Base-by-base conservation (phyloP, 805 yeast genomes). In the Wickerhamomyces ciferrii region DNA sequence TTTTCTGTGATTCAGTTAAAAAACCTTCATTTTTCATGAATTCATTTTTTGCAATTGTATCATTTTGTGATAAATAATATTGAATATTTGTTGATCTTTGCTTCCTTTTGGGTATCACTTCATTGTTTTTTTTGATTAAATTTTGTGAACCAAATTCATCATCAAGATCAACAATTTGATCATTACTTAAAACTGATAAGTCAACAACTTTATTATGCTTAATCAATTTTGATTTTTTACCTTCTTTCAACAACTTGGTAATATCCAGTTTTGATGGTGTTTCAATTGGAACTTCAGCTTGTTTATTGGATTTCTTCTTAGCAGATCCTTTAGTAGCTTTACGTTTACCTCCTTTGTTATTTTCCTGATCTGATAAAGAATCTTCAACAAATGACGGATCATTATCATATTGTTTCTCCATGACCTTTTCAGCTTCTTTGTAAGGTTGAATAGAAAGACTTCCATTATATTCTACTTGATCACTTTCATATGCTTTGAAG, bases 131-230 rank as follows among this genome's bases (percentile, higher is more conserved):
- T 41, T 47, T 37, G 38, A 38, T 35, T 15, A 21, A 35, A 5
- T 23, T 18, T 15, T 34, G 40, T 14, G 40, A 17, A 2, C 5
- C 24, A 15, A 24, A 6, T 29, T 47, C 42, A 20, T 38, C 43
- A 18, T 48, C 55, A 9, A 58, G 35, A 37, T 54, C 53, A 23
- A 58, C 49, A 6, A 56, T 42, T 25, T 54, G 55, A 1, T 56
- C 51, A 4, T 50, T 41, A 15, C 46, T 41, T 2, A 53, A 23
- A 2, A 45, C 44, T 9, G 50, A 38, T 2, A 50, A 29, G 36
- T 52, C 58, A 17, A 41, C 31, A 24, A 10, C 39, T 42, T 52
- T 35, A n/a, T n/a, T n/a, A n/a, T n/a, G n/a, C n/a, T 43, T 46
- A 0, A 42, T 37, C 20, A 17, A n/a, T 7, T 48, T 47, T 8